Evolutionary conservation across 345 rosid genomes (phyloP).

Genomic region (Heritiera fomes): DNA sequence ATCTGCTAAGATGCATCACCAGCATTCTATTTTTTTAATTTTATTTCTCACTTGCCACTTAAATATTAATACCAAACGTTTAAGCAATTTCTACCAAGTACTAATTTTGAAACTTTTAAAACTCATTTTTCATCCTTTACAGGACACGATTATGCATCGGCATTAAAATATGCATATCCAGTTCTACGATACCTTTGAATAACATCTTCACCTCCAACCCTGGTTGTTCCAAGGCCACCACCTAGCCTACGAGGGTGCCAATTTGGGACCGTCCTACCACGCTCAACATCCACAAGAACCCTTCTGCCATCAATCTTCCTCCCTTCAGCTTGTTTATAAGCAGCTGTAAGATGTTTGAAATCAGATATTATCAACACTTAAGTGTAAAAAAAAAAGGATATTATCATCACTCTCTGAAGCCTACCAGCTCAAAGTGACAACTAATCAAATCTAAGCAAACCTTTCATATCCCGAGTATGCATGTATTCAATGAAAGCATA

Average conservation of each 20-base stretch:
- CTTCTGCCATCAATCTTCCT: slow-evolving; percentile 96
- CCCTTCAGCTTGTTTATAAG: slow-evolving; percentile 99
- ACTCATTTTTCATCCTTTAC: neutral
- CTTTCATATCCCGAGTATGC: slow-evolving; percentile 98
- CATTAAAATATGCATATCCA: slow-evolving; percentile 19
- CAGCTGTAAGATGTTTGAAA: slow-evolving; percentile 50
- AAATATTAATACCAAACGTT: too few relatives aligned
- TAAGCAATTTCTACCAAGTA: neutral
- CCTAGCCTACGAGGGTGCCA: slow-evolving; percentile 99
- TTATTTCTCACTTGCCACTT: neutral
- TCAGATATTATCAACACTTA: slow-evolving; percentile 11
- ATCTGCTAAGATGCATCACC: neutral
- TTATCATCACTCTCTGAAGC: neutral
- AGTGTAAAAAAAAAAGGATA: too few relatives aligned
- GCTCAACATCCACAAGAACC: slow-evolving; percentile 98
- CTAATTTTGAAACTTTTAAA: neutral
- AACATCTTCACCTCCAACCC: slow-evolving; percentile 84
- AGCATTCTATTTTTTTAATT: neutral
- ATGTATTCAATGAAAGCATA: slow-evolving; percentile 91
- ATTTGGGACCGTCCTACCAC: slow-evolving; percentile 97
- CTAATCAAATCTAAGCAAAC: slow-evolving; percentile 33
- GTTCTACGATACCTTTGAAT: slow-evolving; percentile 50
- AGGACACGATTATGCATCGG: neutral
- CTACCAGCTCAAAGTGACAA: slow-evolving; percentile 1
- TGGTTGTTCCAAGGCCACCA: slow-evolving; percentile 98